A percentile compares a stretch with the other conserved stretches of the same genome.
phyloP scores from a whole-genome alignment of 331 rosid genomes.

The Rhamnella rubrinervis region DNA sequence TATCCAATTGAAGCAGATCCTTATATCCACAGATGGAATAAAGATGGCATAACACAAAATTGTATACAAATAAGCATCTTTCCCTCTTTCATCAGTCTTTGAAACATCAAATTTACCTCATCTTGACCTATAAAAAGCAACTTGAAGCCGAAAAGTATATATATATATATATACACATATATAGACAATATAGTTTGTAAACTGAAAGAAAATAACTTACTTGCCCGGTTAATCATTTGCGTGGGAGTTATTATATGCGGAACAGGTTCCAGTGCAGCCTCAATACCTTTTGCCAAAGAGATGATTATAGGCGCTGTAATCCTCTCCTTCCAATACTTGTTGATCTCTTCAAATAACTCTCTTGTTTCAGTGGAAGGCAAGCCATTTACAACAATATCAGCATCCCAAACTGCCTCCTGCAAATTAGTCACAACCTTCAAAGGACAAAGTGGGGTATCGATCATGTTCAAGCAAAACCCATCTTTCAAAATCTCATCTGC shows the following conservation, averaged over 20 bases:
- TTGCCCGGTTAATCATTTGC: slow-evolving; percentile 76
- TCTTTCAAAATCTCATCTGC: slow-evolving; percentile 94
- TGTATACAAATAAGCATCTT: not conserved
- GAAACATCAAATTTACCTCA: not conserved
- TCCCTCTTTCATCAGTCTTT: not conserved
- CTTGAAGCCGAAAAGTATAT: not conserved
- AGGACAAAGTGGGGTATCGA: slow-evolving; percentile 89
- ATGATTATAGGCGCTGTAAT: slow-evolving; percentile 76
- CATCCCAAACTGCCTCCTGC: slow-evolving; percentile 99
- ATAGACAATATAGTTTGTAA: not conserved
- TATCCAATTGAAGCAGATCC: not conserved
- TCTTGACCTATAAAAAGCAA: not conserved
- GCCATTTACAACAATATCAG: slow-evolving; percentile 86
- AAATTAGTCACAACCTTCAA: slow-evolving; percentile 87
- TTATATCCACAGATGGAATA: not conserved
- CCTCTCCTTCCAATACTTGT: slow-evolving; percentile 87
- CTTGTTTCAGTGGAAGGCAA: slow-evolving; percentile 88
- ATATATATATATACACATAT: not conserved
- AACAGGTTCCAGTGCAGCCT: slow-evolving; percentile 79
- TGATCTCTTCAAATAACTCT: slow-evolving; percentile 86
- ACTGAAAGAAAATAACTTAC: slow-evolving; percentile 45
- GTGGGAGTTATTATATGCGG: slow-evolving; percentile 92
- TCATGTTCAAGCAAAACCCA: slow-evolving; percentile 91
- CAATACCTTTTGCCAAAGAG: slow-evolving; percentile 81
- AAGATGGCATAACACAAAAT: not conserved